These are phyloP conservation scores for Suhomyces bolitotheri DNA, from an alignment of 1,139 yeast species.

Conservation along the genomic window DNA sequence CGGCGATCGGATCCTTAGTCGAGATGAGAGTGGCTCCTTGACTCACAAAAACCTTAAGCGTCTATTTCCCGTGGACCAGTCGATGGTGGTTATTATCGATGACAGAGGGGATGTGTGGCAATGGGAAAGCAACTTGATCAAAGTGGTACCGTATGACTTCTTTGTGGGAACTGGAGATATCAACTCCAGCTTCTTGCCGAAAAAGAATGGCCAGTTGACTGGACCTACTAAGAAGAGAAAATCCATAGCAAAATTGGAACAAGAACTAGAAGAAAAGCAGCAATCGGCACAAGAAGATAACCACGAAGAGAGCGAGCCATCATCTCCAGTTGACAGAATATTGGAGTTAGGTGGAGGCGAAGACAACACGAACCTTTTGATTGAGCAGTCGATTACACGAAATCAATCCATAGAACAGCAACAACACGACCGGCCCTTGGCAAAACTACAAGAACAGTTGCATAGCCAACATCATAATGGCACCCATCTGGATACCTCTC, in stretches of 20 bases:
- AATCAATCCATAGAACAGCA: slow-evolving; percentile 63
- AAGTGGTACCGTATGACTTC: slow-evolving; percentile 93
- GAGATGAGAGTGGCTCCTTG: slow-evolving; percentile 94
- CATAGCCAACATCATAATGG: slow-evolving; percentile 50
- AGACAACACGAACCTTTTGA: slow-evolving; percentile 43
- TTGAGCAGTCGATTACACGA: slow-evolving; percentile 58
- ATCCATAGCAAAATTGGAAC: slow-evolving; percentile 53
- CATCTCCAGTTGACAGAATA: slow-evolving; percentile 53
- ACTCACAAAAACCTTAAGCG: slow-evolving; percentile 87
- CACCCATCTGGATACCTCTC: slow-evolving; percentile 15
- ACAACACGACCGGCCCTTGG: slow-evolving; percentile 76
- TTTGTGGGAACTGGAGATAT: slow-evolving; percentile 98
- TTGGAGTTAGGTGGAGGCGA: slow-evolving; percentile 52
- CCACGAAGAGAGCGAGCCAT: slow-evolving; percentile 14
- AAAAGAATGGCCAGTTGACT: slow-evolving; percentile 66
- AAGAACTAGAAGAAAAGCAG: slow-evolving; percentile 21
- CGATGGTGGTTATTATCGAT: slow-evolving; percentile 95
- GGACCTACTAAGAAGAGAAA: slow-evolving; percentile 68
- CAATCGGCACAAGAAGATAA: slow-evolving; percentile 20
- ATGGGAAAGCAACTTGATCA: slow-evolving; percentile 89
- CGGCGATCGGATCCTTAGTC: slow-evolving; percentile 85
- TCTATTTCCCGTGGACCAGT: slow-evolving; percentile 91
- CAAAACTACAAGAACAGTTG: slow-evolving; percentile 74
- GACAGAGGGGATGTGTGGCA: slow-evolving; percentile 99
- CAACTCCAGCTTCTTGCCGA: slow-evolving; percentile 87